Percentiles rank a stretch among this genome's conserved stretches.
Evolutionary conservation across 2,329 filamentous ascomycete genomes (phyloP).

Genomic region (Albifimbria verrucaria): DNA sequence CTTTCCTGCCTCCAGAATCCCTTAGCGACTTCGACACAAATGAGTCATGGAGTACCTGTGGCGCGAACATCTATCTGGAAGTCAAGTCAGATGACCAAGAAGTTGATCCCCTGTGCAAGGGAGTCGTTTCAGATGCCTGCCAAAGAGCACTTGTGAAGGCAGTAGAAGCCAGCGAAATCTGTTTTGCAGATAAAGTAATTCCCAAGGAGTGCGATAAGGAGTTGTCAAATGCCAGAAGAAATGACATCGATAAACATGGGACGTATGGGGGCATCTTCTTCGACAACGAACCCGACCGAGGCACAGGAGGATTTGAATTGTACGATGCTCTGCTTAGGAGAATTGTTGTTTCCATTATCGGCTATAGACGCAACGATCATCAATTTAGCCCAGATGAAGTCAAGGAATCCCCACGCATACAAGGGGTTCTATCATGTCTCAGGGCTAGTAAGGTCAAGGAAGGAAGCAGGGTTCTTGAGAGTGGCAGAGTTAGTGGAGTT

Average conservation of each 20-base stretch:
- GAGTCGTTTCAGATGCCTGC: neutral
- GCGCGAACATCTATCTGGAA: neutral
- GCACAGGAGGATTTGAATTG: neutral
- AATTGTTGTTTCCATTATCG: neutral
- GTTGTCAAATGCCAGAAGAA: neutral
- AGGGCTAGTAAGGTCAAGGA: neutral
- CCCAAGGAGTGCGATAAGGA: neutral
- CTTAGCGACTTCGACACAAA: neutral
- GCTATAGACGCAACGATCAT: neutral
- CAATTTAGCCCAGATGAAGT: neutral
- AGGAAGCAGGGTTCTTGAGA: neutral
- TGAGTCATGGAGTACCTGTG: neutral
- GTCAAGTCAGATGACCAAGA: neutral
- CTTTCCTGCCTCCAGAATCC: neutral
- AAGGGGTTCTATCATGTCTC: neutral
- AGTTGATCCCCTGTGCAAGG: neutral
- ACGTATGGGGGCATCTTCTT: neutral
- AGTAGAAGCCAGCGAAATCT: neutral
- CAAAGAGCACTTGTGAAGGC: neutral
- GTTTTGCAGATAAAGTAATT: neutral
- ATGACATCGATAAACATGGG: no score
- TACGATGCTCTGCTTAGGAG: neutral
- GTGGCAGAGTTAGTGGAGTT: neutral
- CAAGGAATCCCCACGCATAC: neutral
- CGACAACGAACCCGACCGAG: neutral